Evolutionary conservation across 2,329 filamentous ascomycete genomes (phyloP).

Genomic region (Epichloe typhina): DNA sequence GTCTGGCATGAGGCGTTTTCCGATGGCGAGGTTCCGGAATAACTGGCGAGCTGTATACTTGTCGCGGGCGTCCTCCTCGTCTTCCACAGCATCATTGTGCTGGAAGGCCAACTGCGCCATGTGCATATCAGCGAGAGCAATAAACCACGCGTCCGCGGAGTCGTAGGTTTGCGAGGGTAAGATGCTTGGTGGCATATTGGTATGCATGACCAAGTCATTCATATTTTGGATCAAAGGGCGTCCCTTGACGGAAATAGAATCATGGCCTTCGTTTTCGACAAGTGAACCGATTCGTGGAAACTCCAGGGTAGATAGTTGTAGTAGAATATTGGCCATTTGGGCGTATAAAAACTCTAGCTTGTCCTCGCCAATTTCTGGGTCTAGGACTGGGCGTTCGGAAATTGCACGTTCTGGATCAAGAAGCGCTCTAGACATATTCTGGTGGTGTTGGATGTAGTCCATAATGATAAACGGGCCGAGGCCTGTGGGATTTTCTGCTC

Average conservation of each 20-base stretch:
- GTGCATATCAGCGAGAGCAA: conserved; percentile 23
- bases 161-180: too few relatives aligned
- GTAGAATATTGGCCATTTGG: too few relatives aligned
- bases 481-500: conserved; percentile 18
- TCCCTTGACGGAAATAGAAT: too few relatives aligned
- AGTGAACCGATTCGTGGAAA: too few relatives aligned
- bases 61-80: conserved; percentile 16
- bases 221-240: too few relatives aligned
- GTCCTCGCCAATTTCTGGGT: too few relatives aligned
- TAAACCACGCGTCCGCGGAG: conserved; percentile 18
- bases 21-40: conserved; percentile 16
- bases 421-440: conserved; percentile 16
- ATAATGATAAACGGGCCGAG: conserved; percentile 26
- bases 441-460: conserved; percentile 20
- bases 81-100: conserved; percentile 22
- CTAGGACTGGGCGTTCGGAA: too few relatives aligned
- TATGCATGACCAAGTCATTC: too few relatives aligned
- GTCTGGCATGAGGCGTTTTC: conserved; percentile 5
- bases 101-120: conserved; percentile 24
- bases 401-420: conserved; percentile 10
- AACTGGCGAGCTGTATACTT: conserved; percentile 22
- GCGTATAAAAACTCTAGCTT: too few relatives aligned
- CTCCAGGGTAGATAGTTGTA: too few relatives aligned
- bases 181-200: too few relatives aligned
- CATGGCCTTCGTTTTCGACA: too few relatives aligned